Conservation (phyloP, 1,284 basidiomycete species). For the Cutaneotrichosporon spelunceum region DNA sequence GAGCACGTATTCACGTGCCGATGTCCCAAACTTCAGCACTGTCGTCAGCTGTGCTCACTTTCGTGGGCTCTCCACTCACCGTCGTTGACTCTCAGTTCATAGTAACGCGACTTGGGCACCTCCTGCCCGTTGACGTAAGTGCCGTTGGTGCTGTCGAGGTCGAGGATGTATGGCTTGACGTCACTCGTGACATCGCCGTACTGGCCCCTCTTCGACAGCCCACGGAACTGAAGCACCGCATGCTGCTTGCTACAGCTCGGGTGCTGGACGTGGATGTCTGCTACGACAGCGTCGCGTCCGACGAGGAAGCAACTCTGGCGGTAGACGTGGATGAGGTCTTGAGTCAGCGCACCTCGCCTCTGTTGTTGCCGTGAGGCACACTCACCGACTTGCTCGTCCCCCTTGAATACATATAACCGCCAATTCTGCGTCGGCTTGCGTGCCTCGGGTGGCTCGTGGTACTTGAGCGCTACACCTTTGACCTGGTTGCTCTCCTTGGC, state of each 20-base stretch:
- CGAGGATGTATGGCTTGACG: slow-evolving; percentile 93
- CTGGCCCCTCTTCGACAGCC: slow-evolving; percentile 80
- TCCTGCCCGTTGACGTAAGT: slow-evolving; percentile 83
- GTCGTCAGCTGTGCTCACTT: neutral
- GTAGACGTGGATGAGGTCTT: slow-evolving; percentile 87
- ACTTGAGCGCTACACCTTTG: slow-evolving; percentile 86
- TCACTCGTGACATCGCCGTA: slow-evolving; percentile 71
- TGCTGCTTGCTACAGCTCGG: slow-evolving; percentile 99
- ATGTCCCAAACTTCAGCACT: slow-evolving; percentile 91
- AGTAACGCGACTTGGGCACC: slow-evolving; percentile 83
- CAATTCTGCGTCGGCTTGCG: slow-evolving; percentile 83
- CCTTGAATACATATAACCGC: slow-evolving; percentile 97
- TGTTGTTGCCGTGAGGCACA: slow-evolving; percentile 17
- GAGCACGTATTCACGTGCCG: slow-evolving; percentile 80
- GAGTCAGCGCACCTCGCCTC: slow-evolving; percentile 8
- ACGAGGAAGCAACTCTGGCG: slow-evolving; percentile 91
- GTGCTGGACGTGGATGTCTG: slow-evolving; percentile 88
- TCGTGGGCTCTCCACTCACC: slow-evolving; percentile 61
- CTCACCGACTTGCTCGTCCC: slow-evolving; percentile 83
- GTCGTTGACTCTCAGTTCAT: slow-evolving; percentile 81
- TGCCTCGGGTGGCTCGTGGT: slow-evolving; percentile 98
- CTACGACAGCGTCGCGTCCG: slow-evolving; percentile 78
- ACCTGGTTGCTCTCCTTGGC: slow-evolving; percentile 93
- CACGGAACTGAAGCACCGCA: slow-evolving; percentile 90
- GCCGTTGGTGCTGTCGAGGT: slow-evolving; percentile 94